phyloP scores from a whole-genome alignment of 2,329 filamentous ascomycete species.

The Setomelanomma holmii region DNA sequence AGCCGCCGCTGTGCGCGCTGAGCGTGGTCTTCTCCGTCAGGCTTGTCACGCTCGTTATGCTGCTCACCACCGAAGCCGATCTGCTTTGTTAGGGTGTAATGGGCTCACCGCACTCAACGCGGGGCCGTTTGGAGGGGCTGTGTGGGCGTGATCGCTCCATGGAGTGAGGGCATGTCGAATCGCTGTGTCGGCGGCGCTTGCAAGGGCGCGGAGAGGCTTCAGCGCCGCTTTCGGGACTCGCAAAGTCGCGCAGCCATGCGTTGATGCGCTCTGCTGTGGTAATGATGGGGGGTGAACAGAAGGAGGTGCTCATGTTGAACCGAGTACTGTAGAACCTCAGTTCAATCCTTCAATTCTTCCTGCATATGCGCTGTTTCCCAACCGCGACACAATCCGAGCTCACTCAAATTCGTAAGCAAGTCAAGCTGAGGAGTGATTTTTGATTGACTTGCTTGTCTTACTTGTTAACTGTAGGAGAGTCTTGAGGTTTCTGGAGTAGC shows the following conservation, averaged over 20 bases:
- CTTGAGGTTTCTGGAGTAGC: too few species aligned
- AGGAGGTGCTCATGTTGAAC: too few species aligned
- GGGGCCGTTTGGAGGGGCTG: constrained; percentile 1
- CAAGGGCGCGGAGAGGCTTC: constrained; percentile 1
- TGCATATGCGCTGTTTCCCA: too few species aligned
- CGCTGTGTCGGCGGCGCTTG: constrained; percentile 1
- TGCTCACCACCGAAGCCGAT: background rate
- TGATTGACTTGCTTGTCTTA: too few species aligned
- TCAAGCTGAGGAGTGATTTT: too few species aligned
- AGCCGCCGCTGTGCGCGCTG: background rate
- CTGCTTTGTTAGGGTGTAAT: background rate
- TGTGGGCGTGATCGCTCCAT: constrained; percentile 1
- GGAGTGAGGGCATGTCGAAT: constrained; percentile 1
- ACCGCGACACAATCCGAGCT: too few species aligned
- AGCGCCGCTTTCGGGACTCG: background rate
- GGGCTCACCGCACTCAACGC: background rate
- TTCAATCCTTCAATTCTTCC: too few species aligned
- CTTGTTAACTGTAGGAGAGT: too few species aligned
- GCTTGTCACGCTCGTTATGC: constrained; percentile 1
- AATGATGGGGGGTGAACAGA: too few species aligned
- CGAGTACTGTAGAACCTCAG: too few species aligned
- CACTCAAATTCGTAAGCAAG: too few species aligned
- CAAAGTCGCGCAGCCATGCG: constrained; percentile 1
- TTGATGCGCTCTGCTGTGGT: too few species aligned
- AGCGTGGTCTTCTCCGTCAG: background rate